Base-by-base conservation (phyloP, 2,329 filamentous ascomycete genomes). In the Aspergillus sp. region DNA sequence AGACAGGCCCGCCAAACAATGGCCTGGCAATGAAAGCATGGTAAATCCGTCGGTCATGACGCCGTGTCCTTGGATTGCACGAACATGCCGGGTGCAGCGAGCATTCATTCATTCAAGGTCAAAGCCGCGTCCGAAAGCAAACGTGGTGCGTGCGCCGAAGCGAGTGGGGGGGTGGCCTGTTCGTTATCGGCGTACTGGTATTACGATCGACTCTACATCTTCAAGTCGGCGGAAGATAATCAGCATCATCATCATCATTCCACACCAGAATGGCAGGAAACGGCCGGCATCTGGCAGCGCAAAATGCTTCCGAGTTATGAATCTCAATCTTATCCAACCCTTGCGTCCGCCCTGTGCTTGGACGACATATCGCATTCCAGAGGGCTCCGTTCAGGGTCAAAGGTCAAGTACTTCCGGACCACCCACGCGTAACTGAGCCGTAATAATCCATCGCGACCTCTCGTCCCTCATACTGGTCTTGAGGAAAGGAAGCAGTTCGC, bases 131-230 rank as follows among this genome's bases (percentile, higher is more conserved):
- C 54, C 56, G 51, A 49, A 63, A 59, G 61, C 59, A 54, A 60
- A 63, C 54, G 56, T 59, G 59, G 59, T 61, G 61, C 61, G 59
- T 63, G 61, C 22, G 45, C 54, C 34, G 48, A 54, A 55, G 40
- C 33, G 12, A n/a, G 49, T 19, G 27, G 15, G 58, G 41, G 15
- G 20, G 58, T 60, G 58, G 53, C 13, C 50, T 11, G 39, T 41
- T 30, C 27, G 27, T 45, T 47, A 51, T 47, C 47, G 13, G 34
- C 12, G 42, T 56, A 42, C 27, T 7, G 15, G 48, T 57, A 57
- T 40, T 52, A 47, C 34, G 47, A 40, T 47, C 34, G 13, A 24
- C 42, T 30, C 27, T 30, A 30, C 27, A 30, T 9, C 27, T 30
- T 11, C 27, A 11, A 30, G 8, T 9, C 27, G 8, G 9, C 4